phyloP scores from a whole-genome alignment of 1,139 yeast species.

The Nakaseomyces kungkrabaensis region DNA sequence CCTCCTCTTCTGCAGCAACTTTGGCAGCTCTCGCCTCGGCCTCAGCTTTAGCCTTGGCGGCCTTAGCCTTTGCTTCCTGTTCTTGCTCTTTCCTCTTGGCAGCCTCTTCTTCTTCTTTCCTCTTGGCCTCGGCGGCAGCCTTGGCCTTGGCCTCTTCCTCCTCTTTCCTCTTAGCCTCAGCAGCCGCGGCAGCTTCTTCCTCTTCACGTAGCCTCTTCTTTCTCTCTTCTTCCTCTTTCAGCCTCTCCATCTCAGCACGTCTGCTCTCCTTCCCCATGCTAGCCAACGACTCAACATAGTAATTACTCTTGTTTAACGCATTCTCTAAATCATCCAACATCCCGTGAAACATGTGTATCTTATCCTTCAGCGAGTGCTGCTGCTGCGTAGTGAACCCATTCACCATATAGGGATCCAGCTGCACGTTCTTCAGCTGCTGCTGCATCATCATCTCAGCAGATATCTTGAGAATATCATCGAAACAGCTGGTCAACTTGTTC shows the following conservation, averaged over 20 bases:
- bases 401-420: slow-evolving; percentile 20
- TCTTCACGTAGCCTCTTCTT: slow-evolving; percentile 8
- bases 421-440: slow-evolving; percentile 29
- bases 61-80: slow-evolving; percentile 4
- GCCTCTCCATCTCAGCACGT: slow-evolving; percentile 20
- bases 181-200: slow-evolving; percentile 12
- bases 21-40: slow-evolving; percentile 5
- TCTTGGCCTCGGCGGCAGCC: slow-evolving; percentile 5
- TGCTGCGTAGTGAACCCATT: slow-evolving; percentile 23
- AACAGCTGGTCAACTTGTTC: slow-evolving; percentile 26
- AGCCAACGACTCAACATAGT: slow-evolving; percentile 27
- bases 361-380: slow-evolving; percentile 21
- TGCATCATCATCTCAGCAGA: slow-evolving; percentile 28
- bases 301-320: slow-evolving; percentile 30
- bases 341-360: slow-evolving; percentile 23
- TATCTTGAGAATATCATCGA: slow-evolving; percentile 26
- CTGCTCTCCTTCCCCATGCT: slow-evolving; percentile 18
- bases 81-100: slow-evolving; percentile 10
- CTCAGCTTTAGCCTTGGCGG: slow-evolving; percentile 8
- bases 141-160: slow-evolving; percentile 9
- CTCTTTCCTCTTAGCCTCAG: slow-evolving; percentile 10
- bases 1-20: slow-evolving; percentile 7
- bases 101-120: slow-evolving; percentile 16
- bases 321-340: slow-evolving; percentile 32
- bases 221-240: slow-evolving; percentile 16